These are phyloP conservation scores for Cicer arietinum DNA, from an alignment of 306 rosid genomes.

Conservation along the genomic window DNA sequence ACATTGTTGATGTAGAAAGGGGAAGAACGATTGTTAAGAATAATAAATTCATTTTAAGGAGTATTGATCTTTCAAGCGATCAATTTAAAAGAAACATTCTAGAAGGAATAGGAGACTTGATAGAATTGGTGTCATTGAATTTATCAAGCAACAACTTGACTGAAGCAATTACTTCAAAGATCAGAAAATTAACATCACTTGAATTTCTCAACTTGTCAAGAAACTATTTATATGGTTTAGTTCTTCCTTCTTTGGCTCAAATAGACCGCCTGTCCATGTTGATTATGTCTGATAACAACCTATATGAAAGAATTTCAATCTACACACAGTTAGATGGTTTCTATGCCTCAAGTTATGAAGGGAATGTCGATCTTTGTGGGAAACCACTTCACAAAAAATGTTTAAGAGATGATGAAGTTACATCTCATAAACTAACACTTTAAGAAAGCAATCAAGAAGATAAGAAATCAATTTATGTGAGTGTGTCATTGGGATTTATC, in stretches of 20 bases:
- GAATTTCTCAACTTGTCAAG: constrained; percentile 24
- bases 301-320: constrained; percentile 8
- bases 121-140: constrained; percentile 1
- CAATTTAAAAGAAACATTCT: background rate
- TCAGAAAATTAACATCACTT: constrained; percentile 9
- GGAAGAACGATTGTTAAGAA: background rate
- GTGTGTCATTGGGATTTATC: constrained; percentile 33
- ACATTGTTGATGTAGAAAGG: constrained; percentile 28
- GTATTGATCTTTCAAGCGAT: constrained; percentile 24
- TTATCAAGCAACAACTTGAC: constrained; percentile 11
- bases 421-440: background rate
- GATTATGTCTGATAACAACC: background rate
- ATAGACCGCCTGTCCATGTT: background rate
- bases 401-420: background rate
- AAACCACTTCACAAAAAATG: constrained; percentile 35
- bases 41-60: background rate
- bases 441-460: background rate
- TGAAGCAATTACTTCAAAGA: background rate
- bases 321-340: constrained; percentile 9
- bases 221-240: constrained; percentile 5
- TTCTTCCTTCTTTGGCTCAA: constrained; percentile 3
- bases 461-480: background rate
- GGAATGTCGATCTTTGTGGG: constrained; percentile 22
- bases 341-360: constrained; percentile 15
- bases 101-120: background rate